These are phyloP conservation scores for Eimeria necatrix DNA, from an alignment of 169 alveolate genomes.

Conservation along the genomic window DNA sequence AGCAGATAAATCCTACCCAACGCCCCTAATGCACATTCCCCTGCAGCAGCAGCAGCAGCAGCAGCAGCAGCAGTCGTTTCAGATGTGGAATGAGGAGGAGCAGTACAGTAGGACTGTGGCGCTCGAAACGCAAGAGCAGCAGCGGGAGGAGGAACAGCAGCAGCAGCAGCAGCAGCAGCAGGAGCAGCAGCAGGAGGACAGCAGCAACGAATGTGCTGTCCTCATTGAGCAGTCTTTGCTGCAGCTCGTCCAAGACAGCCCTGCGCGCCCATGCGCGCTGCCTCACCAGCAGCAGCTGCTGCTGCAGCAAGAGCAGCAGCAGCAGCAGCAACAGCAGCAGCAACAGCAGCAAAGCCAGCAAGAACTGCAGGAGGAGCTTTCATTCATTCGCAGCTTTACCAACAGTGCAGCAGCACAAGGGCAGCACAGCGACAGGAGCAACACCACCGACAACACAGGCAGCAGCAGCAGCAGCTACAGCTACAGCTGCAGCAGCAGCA, in stretches of 20 bases:
- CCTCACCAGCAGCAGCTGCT: neutral
- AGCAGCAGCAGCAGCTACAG: neutral
- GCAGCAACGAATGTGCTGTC: neutral
- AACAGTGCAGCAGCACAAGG: neutral
- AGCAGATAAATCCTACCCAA: neutral
- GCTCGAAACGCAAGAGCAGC: neutral
- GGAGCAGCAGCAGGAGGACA: neutral
- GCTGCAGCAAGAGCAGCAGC: conserved; percentile 22
- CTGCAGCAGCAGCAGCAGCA: conserved; percentile 11
- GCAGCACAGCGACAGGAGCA: neutral
- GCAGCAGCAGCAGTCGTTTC: conserved; percentile 23
- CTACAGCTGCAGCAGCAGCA: neutral
- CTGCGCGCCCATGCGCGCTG: neutral
- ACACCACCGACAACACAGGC: neutral
- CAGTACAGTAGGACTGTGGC: neutral
- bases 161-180: neutral
- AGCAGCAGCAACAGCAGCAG: conserved; percentile 19
- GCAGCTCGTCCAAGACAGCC: neutral
- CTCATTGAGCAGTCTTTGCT: neutral
- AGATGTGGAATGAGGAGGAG: neutral
- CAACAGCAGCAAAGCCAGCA: conserved; percentile 11
- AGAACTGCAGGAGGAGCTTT: neutral
- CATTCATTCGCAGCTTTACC: neutral
- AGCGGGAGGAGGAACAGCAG: neutral
- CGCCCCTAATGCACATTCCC: neutral